Percentiles rank a stretch among this genome's conserved stretches.
phyloP scores from a whole-genome alignment of 768 basidiomycete species.

The Pisolithus tinctorius region DNA sequence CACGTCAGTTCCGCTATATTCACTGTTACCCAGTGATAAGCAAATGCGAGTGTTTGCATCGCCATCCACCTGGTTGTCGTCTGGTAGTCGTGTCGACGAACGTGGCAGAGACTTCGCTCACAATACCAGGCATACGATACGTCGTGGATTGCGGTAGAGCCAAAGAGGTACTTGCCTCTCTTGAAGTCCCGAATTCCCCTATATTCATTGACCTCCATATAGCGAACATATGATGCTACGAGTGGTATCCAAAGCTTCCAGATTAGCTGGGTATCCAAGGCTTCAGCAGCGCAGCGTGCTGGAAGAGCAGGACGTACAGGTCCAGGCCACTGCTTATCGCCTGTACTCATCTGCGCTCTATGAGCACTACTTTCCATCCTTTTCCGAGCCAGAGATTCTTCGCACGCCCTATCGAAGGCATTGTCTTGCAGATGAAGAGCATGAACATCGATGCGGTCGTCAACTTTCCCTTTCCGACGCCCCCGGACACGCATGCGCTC shows the following conservation, averaged over 20 bases:
- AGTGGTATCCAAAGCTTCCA: conserved; percentile 90
- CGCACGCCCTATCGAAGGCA: conserved; percentile 96
- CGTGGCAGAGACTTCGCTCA: conserved; percentile 94
- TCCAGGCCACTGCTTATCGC: conserved; percentile 96
- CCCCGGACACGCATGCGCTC: conserved; percentile 74
- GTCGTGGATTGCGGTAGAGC: conserved; percentile 96
- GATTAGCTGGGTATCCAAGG: conserved; percentile 91
- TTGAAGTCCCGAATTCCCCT: neutral
- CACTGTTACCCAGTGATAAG: conserved; percentile 84
- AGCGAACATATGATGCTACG: conserved; percentile 78
- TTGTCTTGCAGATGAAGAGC: conserved; percentile 97
- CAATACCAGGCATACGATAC: conserved; percentile 95
- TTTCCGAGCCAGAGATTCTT: conserved; percentile 86
- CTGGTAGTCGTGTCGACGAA: conserved; percentile 95
- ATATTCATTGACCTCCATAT: conserved; percentile 2
- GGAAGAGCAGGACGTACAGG: conserved; percentile 97
- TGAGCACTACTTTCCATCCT: conserved; percentile 86
- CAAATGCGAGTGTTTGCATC: conserved; percentile 90
- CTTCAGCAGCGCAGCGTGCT: conserved; percentile 88
- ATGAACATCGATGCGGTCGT: conserved; percentile 97
- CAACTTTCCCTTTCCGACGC: conserved; percentile 98
- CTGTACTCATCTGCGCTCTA: conserved; percentile 93
- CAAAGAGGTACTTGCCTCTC: conserved; percentile 61
- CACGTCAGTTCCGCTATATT: conserved; percentile 92
- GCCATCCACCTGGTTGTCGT: conserved; percentile 73